Evolutionary conservation across 495 filamentous ascomycete species (phyloP), one percentile per base, ranked within the genome.

Genomic region (Penicillium cinerascens): DNA sequence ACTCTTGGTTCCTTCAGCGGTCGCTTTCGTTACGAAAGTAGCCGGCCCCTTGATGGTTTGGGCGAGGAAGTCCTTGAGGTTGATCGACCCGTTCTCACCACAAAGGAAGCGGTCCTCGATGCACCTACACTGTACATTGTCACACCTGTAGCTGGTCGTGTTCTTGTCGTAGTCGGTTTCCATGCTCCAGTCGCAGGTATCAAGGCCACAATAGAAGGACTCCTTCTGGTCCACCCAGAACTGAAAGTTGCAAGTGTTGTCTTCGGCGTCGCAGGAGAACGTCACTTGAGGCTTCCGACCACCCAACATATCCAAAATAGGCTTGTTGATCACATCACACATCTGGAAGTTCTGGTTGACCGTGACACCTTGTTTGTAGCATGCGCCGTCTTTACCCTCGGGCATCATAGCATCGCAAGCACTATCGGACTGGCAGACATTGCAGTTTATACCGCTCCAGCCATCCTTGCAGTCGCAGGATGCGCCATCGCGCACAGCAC

Each of bases 381-480:
- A 98, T 20, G 95, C 88, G 25, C 89, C 92, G 38, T 82, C 89
- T 37, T 87, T 76, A n/a, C 76, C 67, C 1, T 80, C 80, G 2
- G 91, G 89, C 82, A 92, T 93, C 70, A 98, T 71, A 7, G 87
- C 81, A 68, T 90, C 78, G 65, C 93, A 98, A 11, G 88, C 91
- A 50, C 86, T 72, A 65, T 97, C 78, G 15, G 83, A 81, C 41
- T 86, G 80, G 72, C 93, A 98, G 49, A 97, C 89, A 65, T 98
- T 98, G 79, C 93, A 98, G 77, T 98, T 98, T 71, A 97, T 92
- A 54, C 93, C 93, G n/a, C 81, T 82, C 93, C 93, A 98, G 42
- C 95, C 93, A 27, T 96, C 90, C 55, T 91, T 84, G 70, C 93
- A 98, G 22, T 92, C 73, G 70, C 93, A 98, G 29, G 76, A 71